These are phyloP conservation scores for Pestalotiopsis sp. DNA, from an alignment of 2,329 filamentous ascomycete genomes.

Conservation along the genomic window DNA sequence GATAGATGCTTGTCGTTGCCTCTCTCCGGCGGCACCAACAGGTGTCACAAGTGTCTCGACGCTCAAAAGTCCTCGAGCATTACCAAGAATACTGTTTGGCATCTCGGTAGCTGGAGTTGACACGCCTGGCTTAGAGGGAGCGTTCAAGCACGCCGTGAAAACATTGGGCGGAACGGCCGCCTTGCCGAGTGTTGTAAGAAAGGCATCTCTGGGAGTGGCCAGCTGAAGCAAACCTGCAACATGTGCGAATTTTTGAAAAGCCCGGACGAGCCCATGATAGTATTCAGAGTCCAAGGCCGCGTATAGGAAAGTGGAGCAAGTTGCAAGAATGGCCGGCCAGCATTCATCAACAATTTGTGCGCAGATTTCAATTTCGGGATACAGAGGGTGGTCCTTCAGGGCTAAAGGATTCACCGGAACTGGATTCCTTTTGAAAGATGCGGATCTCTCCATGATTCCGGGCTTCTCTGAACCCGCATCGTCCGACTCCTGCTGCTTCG, in stretches of 20 bases:
- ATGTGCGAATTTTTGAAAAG: conserved; percentile 94
- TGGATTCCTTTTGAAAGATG: conserved; percentile 74
- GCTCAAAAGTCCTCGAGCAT: conserved; percentile 72
- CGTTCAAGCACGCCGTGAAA: conserved; percentile 61
- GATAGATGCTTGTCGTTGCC: conserved; percentile 59
- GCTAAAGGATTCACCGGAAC: conserved; percentile 83
- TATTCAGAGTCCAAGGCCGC: conserved; percentile 91
- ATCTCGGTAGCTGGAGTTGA: conserved; percentile 53
- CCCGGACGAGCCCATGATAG: conserved; percentile 87
- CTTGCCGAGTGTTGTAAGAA: conserved; percentile 91
- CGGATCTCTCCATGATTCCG: conserved; percentile 55
- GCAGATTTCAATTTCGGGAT: conserved; percentile 73
- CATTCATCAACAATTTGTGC: conserved; percentile 86
- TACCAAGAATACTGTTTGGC: conserved; percentile 64
- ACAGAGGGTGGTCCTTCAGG: conserved; percentile 72
- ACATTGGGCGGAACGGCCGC: conserved; percentile 86
- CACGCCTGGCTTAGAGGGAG: conserved; percentile 42
- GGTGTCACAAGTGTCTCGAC: conserved; percentile 71
- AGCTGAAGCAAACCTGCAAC: conserved; percentile 88
- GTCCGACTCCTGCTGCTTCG: conserved; percentile 43
- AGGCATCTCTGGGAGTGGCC: conserved; percentile 86
- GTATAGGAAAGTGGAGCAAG: conserved; percentile 93
- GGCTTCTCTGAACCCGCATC: conserved; percentile 30
- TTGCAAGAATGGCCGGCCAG: conserved; percentile 94
- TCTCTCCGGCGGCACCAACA: conserved; percentile 58